phyloP scores from a whole-genome alignment of 2,329 filamentous ascomycete genomes.

The Calycina herbarum region DNA sequence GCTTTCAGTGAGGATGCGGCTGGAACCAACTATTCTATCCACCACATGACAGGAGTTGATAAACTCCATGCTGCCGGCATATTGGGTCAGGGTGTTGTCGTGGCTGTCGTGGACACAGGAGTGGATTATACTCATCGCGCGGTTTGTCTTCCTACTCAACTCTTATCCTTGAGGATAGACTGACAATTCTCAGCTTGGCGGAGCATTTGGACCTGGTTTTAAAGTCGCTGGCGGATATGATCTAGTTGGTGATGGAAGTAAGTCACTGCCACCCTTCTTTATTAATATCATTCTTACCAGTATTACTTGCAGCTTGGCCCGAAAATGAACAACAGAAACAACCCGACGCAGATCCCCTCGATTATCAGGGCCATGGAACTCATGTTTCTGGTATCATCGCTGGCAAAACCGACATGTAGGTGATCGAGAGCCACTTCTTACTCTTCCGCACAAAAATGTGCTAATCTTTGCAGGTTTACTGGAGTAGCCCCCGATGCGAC shows the following conservation, averaged over 20 bases:
- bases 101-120: slow-evolving; percentile 6
- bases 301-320: no score
- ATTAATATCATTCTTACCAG: not conserved
- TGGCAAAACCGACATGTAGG: not conserved
- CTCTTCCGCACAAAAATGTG: no score
- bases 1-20: slow-evolving; percentile 1
- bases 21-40: not conserved
- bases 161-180: not conserved
- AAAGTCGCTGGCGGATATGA: slow-evolving; percentile 8
- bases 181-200: slow-evolving; percentile 8
- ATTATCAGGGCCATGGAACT: slow-evolving; percentile 22
- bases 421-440: no score
- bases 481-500: slow-evolving; percentile 8
- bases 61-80: slow-evolving; percentile 10
- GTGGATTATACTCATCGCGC: slow-evolving; percentile 9
- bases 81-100: slow-evolving; percentile 3
- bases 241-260: slow-evolving; percentile 10
- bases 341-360: slow-evolving; percentile 18
- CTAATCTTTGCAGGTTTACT: slow-evolving; percentile 3
- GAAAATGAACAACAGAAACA: not conserved
- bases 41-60: slow-evolving; percentile 8
- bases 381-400: slow-evolving; percentile 21
- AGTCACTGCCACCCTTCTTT: not conserved
- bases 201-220: slow-evolving; percentile 7
- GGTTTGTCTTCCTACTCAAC: not conserved